Base-by-base conservation (phyloP, 2,329 filamentous ascomycete genomes). In the Colletotrichum filicis region DNA sequence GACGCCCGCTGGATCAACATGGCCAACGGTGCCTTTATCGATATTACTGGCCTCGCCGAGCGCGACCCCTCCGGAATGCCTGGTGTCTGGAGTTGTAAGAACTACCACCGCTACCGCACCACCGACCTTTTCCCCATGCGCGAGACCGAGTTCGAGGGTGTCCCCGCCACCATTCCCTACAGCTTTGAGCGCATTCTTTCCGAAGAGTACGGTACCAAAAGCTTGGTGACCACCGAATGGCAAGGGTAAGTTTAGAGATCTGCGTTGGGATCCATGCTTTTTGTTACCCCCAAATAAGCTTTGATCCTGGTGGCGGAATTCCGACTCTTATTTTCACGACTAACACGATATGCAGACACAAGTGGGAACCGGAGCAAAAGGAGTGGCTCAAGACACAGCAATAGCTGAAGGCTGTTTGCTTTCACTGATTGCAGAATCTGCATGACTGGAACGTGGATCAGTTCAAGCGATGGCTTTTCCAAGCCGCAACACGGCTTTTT, bases 1-100 rank as follows among this genome's bases (percentile, higher is more conserved):
- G 94, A 97, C 82, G 94, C 92, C 28, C 88, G 94, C 58, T 97
- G 93, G 93, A 94, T 97, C 79, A 94, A 97, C 81, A 87, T 88
- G 71, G 82, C 84, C 68, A 97, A 92, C 77, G 94, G 94, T 60
- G 87, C 96, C 78, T 97, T 93, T 81, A 91, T 97, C 80, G 94
- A 97, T 81, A 95, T 97, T 78, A 97, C 94, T 1, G 94, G 90
- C 14, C 83, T 97, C 46, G 89, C 90, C 63, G 92, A 95, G 83
- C 89, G 92, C 24, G 87, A 94, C 37, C 87, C 89, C 0, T 84
- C 85, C 19, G 81, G 81, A 2, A 77, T 84, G 24, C 93, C 93
- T 0, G 92, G 93, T 7, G 81, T 93, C 35, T 94, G 92, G 90
- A 91, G 90, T 78, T 96, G 94, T 84, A 96, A 96, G 85, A 95